Base-by-base conservation (phyloP, 2,329 filamentous ascomycete species). In the Ophiostoma angusticollis region DNA sequence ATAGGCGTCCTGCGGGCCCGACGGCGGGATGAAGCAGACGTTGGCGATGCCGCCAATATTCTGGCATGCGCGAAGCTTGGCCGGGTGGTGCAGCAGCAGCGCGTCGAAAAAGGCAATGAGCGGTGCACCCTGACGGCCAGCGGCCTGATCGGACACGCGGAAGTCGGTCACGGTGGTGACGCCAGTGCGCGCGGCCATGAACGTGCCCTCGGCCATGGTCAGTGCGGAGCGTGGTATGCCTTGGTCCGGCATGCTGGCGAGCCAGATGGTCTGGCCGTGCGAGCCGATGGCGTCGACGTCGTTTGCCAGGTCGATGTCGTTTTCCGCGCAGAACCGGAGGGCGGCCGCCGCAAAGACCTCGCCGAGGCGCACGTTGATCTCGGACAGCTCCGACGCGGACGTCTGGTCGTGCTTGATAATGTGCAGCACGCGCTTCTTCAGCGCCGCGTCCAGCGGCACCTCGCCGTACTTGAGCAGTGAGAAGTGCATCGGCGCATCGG, bases 41-140 rank as follows among this genome's bases (percentile, higher is more conserved):
- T 72, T 77, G 22, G 67, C 68, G 30, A 78, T 73, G 23, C 72
- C 71, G 36, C 70, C 70, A 39, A 78, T 75, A 49, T 76, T 75
- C 49, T 77, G 69, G 51, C 71, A 75, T 3, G 68, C 70, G 19
- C 73, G 65, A 7, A 73, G 56, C 52, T 72, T 74, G 4, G 55
- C 67, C 0, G 71, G 65, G 47, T 77, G 68, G 46, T 70, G 67
- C 14, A 78, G 58, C 9, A 75, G 49, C 4, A 74, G 56, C 1
- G 64, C 62, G 46, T 77, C 70, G 47, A 77, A 70, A 47, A 76
- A 72, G 16, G 64, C 68, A 41, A 72, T 68, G 13, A 75, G 58
- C 0, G 72, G 68, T 2, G 70, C 67, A 4, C 68, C 68, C 49
- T 73, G 70, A 30, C 68, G 60, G 5, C 68, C 67, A n/a, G 63